Percentiles rank a stretch among this genome's conserved stretches.
phyloP scores from a whole-genome alignment of 805 yeast species.

The Candida incommunis region DNA sequence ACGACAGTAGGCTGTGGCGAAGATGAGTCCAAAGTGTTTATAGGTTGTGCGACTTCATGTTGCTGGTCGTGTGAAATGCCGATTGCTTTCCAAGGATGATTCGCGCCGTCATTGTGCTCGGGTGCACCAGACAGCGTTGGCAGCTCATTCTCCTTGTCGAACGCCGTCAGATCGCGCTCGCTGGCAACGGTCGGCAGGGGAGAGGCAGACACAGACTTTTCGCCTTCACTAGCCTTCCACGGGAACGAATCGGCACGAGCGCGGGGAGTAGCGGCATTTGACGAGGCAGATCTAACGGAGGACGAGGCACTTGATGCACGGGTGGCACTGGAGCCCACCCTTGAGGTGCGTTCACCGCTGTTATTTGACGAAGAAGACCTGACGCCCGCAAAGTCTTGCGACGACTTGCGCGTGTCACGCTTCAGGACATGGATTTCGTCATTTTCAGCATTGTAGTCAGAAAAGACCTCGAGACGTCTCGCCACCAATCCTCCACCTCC shows the following conservation, averaged over 20 bases:
- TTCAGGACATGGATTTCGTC: neutral
- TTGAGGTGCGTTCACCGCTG: neutral
- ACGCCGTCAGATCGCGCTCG: too few relatives aligned
- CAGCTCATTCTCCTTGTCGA: too few relatives aligned
- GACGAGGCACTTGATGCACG: neutral
- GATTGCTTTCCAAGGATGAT: too few relatives aligned
- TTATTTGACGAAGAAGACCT: too few relatives aligned
- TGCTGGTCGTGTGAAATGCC: too few relatives aligned
- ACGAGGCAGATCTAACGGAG: neutral
- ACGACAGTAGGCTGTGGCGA: too few relatives aligned
- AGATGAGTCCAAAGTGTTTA: too few relatives aligned
- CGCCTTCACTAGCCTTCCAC: neutral
- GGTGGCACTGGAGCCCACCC: neutral
- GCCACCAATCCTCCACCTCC: neutral
- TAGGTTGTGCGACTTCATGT: too few relatives aligned
- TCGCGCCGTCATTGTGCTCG: too few relatives aligned
- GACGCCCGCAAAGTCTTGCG: neutral
- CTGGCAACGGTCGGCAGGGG: too few relatives aligned
- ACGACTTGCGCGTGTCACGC: neutral
- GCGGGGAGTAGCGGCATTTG: neutral
- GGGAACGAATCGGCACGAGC: neutral
- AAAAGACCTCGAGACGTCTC: neutral
- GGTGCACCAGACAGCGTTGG: too few relatives aligned
- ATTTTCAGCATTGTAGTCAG: neutral
- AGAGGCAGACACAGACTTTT: too few relatives aligned